A percentile compares a stretch with the other conserved stretches of the same genome.
These are phyloP conservation scores for Candida yuanshanica DNA, from an alignment of 805 yeast genomes.

Conservation along the genomic window DNA sequence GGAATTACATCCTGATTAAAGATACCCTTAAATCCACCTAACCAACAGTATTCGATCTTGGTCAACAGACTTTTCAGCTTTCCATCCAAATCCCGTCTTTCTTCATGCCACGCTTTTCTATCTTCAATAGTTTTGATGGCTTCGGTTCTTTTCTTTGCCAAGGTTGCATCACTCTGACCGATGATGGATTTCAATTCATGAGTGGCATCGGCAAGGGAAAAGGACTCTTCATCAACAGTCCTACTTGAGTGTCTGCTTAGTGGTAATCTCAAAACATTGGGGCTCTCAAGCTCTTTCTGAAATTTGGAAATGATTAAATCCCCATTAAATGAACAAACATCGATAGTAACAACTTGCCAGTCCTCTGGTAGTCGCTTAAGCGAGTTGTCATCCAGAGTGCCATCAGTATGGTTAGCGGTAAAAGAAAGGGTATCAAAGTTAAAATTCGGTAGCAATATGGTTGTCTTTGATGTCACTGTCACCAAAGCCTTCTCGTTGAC, in stretches of 20 bases:
- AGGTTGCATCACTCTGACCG: conserved; percentile 52
- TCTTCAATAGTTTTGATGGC: conserved; percentile 51
- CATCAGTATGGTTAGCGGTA: conserved; percentile 3
- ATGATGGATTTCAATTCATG: conserved; percentile 48
- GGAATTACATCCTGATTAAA: conserved; percentile 37
- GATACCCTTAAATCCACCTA: conserved; percentile 70
- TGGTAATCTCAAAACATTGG: conserved; percentile 54
- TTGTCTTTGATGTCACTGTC: conserved; percentile 9
- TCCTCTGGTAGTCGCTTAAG: conserved; percentile 30
- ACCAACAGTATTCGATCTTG: conserved; percentile 59
- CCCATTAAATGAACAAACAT: conserved; percentile 50
- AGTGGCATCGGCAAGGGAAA: conserved; percentile 42
- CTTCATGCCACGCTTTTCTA: conserved; percentile 73
- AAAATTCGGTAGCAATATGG: conserved; percentile 15
- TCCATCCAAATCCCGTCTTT: conserved; percentile 56
- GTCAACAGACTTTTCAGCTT: conserved; percentile 47
- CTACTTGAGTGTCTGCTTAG: conserved; percentile 43
- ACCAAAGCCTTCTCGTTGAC: conserved; percentile 22
- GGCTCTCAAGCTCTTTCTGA: conserved; percentile 27
- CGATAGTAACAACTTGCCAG: conserved; percentile 61
- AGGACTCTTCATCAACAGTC: conserved; percentile 35
- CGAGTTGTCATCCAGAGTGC: conserved; percentile 5
- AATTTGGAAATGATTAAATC: conserved; percentile 50
- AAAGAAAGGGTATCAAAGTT: conserved; percentile 5
- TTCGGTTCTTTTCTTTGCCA: conserved; percentile 47